A percentile compares a stretch with the other conserved stretches of the same genome.
phyloP scores from a whole-genome alignment of 1,284 basidiomycete genomes.

The Tetrapyrgos nigripes region DNA sequence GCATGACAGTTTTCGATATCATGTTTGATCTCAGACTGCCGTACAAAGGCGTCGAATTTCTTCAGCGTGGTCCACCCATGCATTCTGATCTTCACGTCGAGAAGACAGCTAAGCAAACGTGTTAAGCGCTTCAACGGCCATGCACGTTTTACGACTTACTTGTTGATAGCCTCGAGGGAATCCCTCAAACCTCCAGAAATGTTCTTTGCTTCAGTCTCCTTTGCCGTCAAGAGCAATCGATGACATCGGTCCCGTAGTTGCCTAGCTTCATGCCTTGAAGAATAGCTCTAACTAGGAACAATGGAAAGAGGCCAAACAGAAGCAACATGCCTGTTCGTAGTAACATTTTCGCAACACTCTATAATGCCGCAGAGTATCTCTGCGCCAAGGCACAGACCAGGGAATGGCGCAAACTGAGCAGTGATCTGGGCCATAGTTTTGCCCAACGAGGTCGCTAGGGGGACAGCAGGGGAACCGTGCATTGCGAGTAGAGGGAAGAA shows the following conservation, averaged over 20 bases:
- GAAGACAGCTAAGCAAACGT: slow-evolving; percentile 39
- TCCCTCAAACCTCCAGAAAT: slow-evolving; percentile 19
- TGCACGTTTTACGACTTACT: too few relatives aligned
- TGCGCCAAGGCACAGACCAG: slow-evolving; percentile 49
- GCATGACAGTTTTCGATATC: slow-evolving; percentile 50
- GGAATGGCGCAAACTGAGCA: slow-evolving; percentile 54
- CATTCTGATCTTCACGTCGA: slow-evolving; percentile 43
- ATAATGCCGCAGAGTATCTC: slow-evolving; percentile 45
- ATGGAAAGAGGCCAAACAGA: slow-evolving; percentile 6
- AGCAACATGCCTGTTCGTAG: slow-evolving; percentile 47
- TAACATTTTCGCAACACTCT: slow-evolving; percentile 50
- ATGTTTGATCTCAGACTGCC: slow-evolving; percentile 47
- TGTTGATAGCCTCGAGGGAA: slow-evolving; percentile 12
- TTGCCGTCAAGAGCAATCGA: slow-evolving; percentile 38
- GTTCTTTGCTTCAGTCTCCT: slow-evolving; percentile 31
- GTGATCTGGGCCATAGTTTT: slow-evolving; percentile 47
- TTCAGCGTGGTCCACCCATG: slow-evolving; percentile 45
- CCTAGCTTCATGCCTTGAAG: slow-evolving; percentile 40
- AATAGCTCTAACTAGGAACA: neutral
- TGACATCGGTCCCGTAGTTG: slow-evolving; percentile 53
- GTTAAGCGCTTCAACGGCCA: too few relatives aligned
- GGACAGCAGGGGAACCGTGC: neutral
- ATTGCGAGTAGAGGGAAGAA: neutral
- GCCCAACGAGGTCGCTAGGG: slow-evolving; percentile 25
- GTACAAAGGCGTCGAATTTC: slow-evolving; percentile 46